Percentiles rank a stretch among this genome's conserved stretches.
phyloP scores from a whole-genome alignment of 495 filamentous ascomycete genomes.

The Saxispiralis lemnorum region DNA sequence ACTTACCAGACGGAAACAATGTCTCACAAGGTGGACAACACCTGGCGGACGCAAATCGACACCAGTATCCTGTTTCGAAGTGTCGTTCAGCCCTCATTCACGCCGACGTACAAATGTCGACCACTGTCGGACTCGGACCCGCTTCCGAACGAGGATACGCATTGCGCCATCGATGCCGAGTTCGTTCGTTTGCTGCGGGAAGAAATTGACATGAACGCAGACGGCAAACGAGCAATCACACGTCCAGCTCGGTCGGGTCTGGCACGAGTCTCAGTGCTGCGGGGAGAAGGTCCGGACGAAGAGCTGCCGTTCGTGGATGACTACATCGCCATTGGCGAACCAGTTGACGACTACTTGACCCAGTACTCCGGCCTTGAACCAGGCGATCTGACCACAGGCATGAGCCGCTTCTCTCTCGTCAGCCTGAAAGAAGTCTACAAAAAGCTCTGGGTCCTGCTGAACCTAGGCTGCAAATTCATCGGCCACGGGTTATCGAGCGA shows the following conservation, averaged over 20 bases:
- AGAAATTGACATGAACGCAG: slow-evolving; percentile 82
- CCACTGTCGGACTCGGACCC: slow-evolving; percentile 46
- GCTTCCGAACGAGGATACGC: slow-evolving; percentile 47
- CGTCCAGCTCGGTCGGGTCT: slow-evolving; percentile 69
- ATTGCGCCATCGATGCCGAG: slow-evolving; percentile 85
- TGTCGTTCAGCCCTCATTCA: slow-evolving; percentile 40
- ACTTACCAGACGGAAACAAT: slow-evolving; percentile 63
- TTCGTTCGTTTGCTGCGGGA: slow-evolving; percentile 81
- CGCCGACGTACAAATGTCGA: slow-evolving; percentile 31
- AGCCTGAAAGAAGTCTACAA: slow-evolving; percentile 86
- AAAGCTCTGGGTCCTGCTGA: slow-evolving; percentile 90
- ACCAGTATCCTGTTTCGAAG: slow-evolving; percentile 67
- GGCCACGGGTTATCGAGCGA: slow-evolving; percentile 85
- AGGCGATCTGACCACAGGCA: slow-evolving; percentile 60
- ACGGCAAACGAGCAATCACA: slow-evolving; percentile 71
- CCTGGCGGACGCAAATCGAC: slow-evolving; percentile 71
- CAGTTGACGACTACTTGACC: slow-evolving; percentile 90
- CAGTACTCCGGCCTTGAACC: slow-evolving; percentile 76
- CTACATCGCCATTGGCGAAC: slow-evolving; percentile 78
- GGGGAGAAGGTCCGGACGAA: slow-evolving; percentile 56
- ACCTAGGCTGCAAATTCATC: slow-evolving; percentile 83
- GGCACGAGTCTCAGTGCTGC: slow-evolving; percentile 72
- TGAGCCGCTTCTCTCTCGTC: slow-evolving; percentile 62
- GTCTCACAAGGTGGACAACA: slow-evolving; percentile 59
- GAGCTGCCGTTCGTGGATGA: slow-evolving; percentile 88